Evolutionary conservation across 805 yeast genomes (phyloP), one percentile per base, ranked within the genome.

Genomic region (Candida nanaspora): DNA sequence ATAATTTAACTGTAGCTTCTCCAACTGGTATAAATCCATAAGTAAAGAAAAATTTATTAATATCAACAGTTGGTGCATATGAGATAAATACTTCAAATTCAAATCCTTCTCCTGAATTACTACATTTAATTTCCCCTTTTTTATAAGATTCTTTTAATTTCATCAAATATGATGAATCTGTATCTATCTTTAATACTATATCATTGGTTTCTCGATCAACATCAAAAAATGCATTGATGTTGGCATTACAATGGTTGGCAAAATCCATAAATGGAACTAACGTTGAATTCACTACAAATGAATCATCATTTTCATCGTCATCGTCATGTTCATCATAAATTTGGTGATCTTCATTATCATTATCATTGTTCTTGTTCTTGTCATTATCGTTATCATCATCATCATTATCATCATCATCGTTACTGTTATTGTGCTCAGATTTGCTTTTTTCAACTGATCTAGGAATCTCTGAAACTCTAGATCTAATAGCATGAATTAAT

Each of bases 401-500:
- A 1, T 47, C 45, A 15, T 49, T 58, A 16, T 38, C 44, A 1
- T 45, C 50, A 4, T 47, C 49, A 2, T 44, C 50, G 7, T 36
- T 38, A 10, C 22, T 33, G 31, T 35, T 38, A n/a, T 37, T 35
- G 2, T 40, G 43, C 4, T 41, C 46, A 7, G 35, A 36, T 10
- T 32, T 35, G 28, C 26, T 36, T 16, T 38, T 32, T 2, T 40
- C 45, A 2, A 33, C 41, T 2, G 20, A 4, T 30, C 50, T 66
- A 62, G 91, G 89, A 2, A 82, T 80, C 52, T 82, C 88, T 37
- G 82, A 61, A 1, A 74, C 71, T 41, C 91, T 63, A 0, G 86
- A 79, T 28, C 69, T 60, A 0, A 82, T 67, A 0, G 82, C 78
- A 20, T 72, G 45, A 4, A 47, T 39, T 5, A 58, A 23, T 30